Percentiles rank a stretch among this genome's conserved stretches.
Conservation (phyloP, 164 flowering plant species). For the Hamamelis virginiana region DNA sequence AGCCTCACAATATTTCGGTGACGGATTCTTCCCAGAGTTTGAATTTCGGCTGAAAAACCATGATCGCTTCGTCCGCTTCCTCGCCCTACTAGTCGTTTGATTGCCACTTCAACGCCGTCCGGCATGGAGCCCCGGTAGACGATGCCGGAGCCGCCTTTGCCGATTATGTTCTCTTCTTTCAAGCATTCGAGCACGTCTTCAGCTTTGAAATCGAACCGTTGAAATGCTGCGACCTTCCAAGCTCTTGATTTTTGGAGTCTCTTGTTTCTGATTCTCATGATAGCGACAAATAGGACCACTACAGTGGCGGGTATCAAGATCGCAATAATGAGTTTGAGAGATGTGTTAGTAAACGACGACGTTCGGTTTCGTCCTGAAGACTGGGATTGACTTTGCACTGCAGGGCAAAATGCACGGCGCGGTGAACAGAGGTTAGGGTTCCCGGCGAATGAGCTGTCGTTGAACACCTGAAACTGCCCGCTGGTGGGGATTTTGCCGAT, state of each 20-base stretch:
- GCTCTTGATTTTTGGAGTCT: slow-evolving; percentile 32
- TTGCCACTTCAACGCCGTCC: slow-evolving; percentile 66
- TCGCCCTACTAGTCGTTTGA: slow-evolving; percentile 57
- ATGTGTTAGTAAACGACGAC: background rate
- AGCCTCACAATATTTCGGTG: slow-evolving; percentile 86
- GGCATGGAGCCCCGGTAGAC: slow-evolving; percentile 92
- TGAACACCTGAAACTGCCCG: slow-evolving; percentile 67
- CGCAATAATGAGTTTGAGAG: slow-evolving; percentile 28
- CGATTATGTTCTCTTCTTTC: slow-evolving; percentile 84
- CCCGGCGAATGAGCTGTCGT: slow-evolving; percentile 54
- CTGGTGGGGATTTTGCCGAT: slow-evolving; percentile 56
- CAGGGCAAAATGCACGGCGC: slow-evolving; percentile 24
- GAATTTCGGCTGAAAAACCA: slow-evolving; percentile 91
- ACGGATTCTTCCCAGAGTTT: slow-evolving; percentile 73
- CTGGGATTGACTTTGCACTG: background rate
- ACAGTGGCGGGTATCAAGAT: slow-evolving; percentile 19
- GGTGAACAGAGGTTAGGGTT: slow-evolving; percentile 70
- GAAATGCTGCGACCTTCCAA: slow-evolving; percentile 87
- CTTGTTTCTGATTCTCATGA: slow-evolving; percentile 25
- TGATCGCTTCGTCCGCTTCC: slow-evolving; percentile 54
- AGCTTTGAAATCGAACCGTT: slow-evolving; percentile 60
- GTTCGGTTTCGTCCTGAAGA: background rate
- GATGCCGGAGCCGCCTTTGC: slow-evolving; percentile 92
- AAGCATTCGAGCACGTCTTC: slow-evolving; percentile 83
- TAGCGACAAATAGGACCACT: slow-evolving; percentile 14